Conservation (phyloP, 768 basidiomycete species). For the Cytidiella melzeri region DNA sequence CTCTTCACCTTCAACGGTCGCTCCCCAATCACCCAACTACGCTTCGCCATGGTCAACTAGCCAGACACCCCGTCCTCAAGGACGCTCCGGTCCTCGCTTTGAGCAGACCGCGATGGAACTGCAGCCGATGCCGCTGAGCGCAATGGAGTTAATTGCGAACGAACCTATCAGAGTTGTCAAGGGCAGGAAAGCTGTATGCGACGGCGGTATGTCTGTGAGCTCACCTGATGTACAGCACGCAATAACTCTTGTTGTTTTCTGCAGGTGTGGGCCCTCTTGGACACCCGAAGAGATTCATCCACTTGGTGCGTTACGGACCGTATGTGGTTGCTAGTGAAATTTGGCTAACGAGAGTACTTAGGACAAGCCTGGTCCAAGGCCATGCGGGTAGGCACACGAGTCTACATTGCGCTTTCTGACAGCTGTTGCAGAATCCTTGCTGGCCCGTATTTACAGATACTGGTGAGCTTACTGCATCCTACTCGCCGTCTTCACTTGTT, state of each 20-base stretch:
- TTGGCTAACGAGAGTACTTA: constrained; percentile 23
- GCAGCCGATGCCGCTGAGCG: constrained; percentile 86
- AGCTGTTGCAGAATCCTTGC: constrained; percentile 1
- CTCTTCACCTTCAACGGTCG: constrained; percentile 27
- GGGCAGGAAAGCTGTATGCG: constrained; percentile 84
- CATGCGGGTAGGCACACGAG: constrained; percentile 75
- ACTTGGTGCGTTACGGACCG: constrained; percentile 50
- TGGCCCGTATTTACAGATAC: constrained; percentile 21
- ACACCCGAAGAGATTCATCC: constrained; percentile 95
- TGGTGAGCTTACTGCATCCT: constrained; percentile 24
- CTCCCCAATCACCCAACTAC: constrained; percentile 78
- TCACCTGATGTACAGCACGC: too few relatives aligned
- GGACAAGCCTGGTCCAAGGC: constrained; percentile 83
- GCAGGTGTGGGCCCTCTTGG: constrained; percentile 91
- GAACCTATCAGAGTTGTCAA: constrained; percentile 82
- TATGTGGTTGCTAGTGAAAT: neutral
- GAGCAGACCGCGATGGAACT: constrained; percentile 86
- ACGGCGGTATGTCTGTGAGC: constrained; percentile 73
- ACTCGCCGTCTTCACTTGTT: neutral
- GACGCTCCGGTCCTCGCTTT: constrained; percentile 69
- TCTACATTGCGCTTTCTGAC: constrained; percentile 9
- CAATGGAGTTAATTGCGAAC: constrained; percentile 82
- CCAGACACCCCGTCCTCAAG: constrained; percentile 64
- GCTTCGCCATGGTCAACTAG: constrained; percentile 79
- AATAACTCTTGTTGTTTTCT: constrained; percentile 1